Conservation (phyloP, 108 stramenopile species). For the Phaeodactylum tricornutum region DNA sequence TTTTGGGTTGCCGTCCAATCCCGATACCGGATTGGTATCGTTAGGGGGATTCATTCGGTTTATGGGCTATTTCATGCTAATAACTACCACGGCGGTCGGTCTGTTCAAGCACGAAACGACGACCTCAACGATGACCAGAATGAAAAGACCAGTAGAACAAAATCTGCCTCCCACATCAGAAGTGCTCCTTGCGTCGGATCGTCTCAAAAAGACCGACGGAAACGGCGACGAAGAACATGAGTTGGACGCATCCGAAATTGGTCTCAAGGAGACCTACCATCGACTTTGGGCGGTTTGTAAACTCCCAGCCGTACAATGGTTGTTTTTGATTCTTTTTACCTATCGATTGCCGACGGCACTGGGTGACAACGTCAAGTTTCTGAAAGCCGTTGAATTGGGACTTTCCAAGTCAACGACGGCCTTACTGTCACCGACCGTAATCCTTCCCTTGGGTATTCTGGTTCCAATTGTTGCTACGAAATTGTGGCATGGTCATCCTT, state of each 20-base stretch:
- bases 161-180: not conserved
- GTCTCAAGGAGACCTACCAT: slow-evolving; percentile 75
- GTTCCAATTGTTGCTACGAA: slow-evolving; percentile 67
- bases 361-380: slow-evolving; percentile 83
- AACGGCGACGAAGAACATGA: slow-evolving; percentile 72
- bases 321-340: slow-evolving; percentile 84
- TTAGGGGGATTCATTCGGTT: slow-evolving; percentile 83
- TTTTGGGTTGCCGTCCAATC: slow-evolving; percentile 46
- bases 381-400: slow-evolving; percentile 82
- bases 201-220: slow-evolving; percentile 13
- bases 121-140: slow-evolving; percentile 8
- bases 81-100: slow-evolving; percentile 80
- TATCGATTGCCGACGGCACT: slow-evolving; percentile 78
- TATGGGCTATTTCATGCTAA: slow-evolving; percentile 91
- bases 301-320: slow-evolving; percentile 77
- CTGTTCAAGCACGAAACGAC: slow-evolving; percentile 78
- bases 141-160: slow-evolving; percentile 10
- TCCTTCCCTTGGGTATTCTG: slow-evolving; percentile 79
- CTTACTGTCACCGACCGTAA: slow-evolving; percentile 70
- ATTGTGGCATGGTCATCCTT: slow-evolving; percentile 64
- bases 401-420: slow-evolving; percentile 78
- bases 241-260: slow-evolving; percentile 76
- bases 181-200: not conserved
- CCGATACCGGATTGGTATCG: slow-evolving; percentile 60
- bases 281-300: slow-evolving; percentile 70